A percentile compares a stretch with the other conserved stretches of the same genome.
Conservation (phyloP, 2,329 filamentous ascomycete genomes). For the Sphaerostilbella broomeana region DNA sequence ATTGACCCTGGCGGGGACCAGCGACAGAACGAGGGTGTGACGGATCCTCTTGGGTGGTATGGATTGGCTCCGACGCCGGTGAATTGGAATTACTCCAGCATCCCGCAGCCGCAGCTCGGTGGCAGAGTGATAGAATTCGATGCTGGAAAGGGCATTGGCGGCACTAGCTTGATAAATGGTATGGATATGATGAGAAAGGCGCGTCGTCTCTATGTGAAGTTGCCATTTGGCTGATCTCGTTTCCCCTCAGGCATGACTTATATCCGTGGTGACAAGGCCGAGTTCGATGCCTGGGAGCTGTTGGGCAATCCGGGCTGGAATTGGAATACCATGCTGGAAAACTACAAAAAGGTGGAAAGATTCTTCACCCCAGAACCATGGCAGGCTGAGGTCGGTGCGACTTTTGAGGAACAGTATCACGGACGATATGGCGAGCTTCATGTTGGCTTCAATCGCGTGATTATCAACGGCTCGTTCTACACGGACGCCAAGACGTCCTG, state of each 20-base stretch:
- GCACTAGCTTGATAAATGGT: constrained; percentile 37
- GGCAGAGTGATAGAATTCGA: constrained; percentile 29
- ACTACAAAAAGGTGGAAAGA: constrained; percentile 34
- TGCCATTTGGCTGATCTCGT: no score
- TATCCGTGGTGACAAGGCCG: constrained; percentile 34
- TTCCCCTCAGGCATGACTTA: constrained; percentile 43
- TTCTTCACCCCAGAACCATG: constrained; percentile 28
- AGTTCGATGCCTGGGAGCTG: constrained; percentile 25
- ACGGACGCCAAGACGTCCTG: constrained; percentile 26
- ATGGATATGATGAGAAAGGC: background rate
- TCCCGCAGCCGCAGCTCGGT: constrained; percentile 23
- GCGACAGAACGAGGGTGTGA: constrained; percentile 13
- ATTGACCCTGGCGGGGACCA: constrained; percentile 21
- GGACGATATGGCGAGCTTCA: constrained; percentile 29
- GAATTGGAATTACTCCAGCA: constrained; percentile 30
- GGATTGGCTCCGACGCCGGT: constrained; percentile 23
- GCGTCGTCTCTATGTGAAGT: no score
- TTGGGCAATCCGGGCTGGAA: constrained; percentile 24
- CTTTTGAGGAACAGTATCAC: constrained; percentile 28
- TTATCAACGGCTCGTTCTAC: constrained; percentile 30
- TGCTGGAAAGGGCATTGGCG: constrained; percentile 33
- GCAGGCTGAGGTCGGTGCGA: constrained; percentile 30
- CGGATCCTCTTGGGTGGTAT: constrained; percentile 19
- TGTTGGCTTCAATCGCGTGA: constrained; percentile 29
- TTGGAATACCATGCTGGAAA: constrained; percentile 23